phyloP scores from a whole-genome alignment of 306 rosid genomes.

The Styphnolobium japonicum region DNA sequence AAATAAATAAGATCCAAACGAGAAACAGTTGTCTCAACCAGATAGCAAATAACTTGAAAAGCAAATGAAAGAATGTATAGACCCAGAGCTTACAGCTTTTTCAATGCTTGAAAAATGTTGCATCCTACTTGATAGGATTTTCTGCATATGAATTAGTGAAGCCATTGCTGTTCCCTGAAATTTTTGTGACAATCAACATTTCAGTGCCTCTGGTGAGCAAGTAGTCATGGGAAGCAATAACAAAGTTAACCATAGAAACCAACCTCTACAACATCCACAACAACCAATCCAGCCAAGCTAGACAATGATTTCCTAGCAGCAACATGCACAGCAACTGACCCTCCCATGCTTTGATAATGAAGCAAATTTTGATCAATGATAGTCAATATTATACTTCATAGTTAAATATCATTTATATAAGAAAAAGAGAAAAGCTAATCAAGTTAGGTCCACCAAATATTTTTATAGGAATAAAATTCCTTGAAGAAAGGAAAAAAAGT shows the following conservation, averaged over 20 bases:
- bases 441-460: constrained; percentile 25
- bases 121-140: constrained; percentile 78
- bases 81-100: constrained; percentile 63
- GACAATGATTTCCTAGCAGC: constrained; percentile 67
- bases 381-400: constrained; percentile 7
- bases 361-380: constrained; percentile 4
- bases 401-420: background rate
- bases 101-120: constrained; percentile 88
- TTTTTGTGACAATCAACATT: constrained; percentile 24
- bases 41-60: background rate
- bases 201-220: constrained; percentile 8
- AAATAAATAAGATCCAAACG: constrained; percentile 15
- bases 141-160: constrained; percentile 92
- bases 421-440: background rate
- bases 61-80: constrained; percentile 3
- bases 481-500: background rate
- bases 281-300: constrained; percentile 87
- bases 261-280: constrained; percentile 99
- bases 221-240: constrained; percentile 7
- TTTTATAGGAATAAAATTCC: constrained; percentile 11
- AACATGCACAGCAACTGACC: constrained; percentile 92
- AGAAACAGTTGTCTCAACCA: constrained; percentile 4
- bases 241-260: constrained; percentile 20
- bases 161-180: constrained; percentile 98
- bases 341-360: constrained; percentile 78